Base-by-base conservation (phyloP, 352 stramenopile genomes). In the Phytophthora sp. region DNA sequence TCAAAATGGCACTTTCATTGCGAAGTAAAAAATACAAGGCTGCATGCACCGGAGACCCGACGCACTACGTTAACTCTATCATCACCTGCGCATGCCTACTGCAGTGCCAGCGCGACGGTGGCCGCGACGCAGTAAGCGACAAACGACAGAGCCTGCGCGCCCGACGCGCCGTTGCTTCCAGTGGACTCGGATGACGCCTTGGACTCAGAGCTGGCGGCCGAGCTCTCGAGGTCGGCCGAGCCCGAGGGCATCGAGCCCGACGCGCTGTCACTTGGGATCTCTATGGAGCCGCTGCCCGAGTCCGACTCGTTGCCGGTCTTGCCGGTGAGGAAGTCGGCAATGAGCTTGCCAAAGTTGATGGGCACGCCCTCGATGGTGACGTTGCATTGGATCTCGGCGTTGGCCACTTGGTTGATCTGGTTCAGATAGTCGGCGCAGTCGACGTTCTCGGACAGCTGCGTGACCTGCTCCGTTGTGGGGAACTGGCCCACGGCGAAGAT, bases 401-500 rank as follows among this genome's bases (percentile, higher is more conserved):
- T 90, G 27, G 81, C 81, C 35, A 81, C 73, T 46, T 86, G 60
- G 67, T 87, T 88, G 67, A 90, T 83, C 61, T 90, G 81, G 71
- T 90, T 90, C 31, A 86, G 52, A 54, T 80, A 88, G 45, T 86
- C 74, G n/a, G 74, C 79, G 61, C 81, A 90, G 50, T 78, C 79
- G 18, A 76, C 66, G 35, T 79, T 82, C 55, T 76, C 61, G 21
- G 81, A 82, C 44, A 91, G 69, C 49, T 66, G 66, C 35, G 78
- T 65, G 20, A 81, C 79, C 54, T 91, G 77, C 31, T 83, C 74
- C 27, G 69, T 56, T 1, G 73, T 89, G 1, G 82, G 79, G 66
- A 89, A 91, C 20, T 54, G 24, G 20, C 37, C 54, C 5, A 83
- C 48, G 1, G 74, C 56, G 54, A 80, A 91, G 41, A 91, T 85